Percentiles rank a stretch among this genome's conserved stretches.
Conservation (phyloP, 2,329 filamentous ascomycete genomes). For the Phymatotrichopsis omnivora region DNA sequence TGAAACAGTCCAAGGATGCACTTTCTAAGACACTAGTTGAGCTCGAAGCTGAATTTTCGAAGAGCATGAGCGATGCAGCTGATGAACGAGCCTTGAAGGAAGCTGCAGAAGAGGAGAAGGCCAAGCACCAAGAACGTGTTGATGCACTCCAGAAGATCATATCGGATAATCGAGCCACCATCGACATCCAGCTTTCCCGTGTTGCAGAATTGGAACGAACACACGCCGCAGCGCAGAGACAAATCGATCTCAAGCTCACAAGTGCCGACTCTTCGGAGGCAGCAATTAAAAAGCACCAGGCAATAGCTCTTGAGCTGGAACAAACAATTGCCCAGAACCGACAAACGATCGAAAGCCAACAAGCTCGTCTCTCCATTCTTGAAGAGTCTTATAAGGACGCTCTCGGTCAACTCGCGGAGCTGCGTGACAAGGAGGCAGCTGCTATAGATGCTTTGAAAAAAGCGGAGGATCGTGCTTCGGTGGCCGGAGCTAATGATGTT, state of each 20-base stretch:
- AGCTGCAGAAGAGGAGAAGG: conserved; percentile 43
- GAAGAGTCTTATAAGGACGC: conserved; percentile 27
- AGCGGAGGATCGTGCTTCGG: conserved; percentile 14
- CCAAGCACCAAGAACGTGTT: conserved; percentile 51
- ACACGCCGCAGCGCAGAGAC: conserved; percentile 53
- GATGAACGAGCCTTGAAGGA: conserved; percentile 36
- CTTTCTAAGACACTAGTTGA: conserved; percentile 62
- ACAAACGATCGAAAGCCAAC: conserved; percentile 24
- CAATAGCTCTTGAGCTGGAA: conserved; percentile 46
- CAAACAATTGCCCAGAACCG: conserved; percentile 24
- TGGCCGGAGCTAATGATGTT: conserved; percentile 10
- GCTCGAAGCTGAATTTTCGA: conserved; percentile 49
- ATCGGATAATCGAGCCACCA: conserved; percentile 66
- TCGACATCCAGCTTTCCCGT: conserved; percentile 56
- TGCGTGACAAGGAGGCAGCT: conserved; percentile 19
- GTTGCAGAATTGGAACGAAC: conserved; percentile 65
- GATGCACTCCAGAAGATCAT: conserved; percentile 60
- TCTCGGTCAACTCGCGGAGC: conserved; percentile 21
- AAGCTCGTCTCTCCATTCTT: conserved; percentile 23
- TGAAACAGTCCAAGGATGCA: conserved; percentile 61
- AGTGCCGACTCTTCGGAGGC: conserved; percentile 18
- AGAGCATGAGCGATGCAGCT: conserved; percentile 33
- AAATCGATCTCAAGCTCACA: conserved; percentile 52
- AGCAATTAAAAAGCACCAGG: conserved; percentile 31
- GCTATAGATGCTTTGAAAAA: conserved; percentile 21